phyloP scores from a whole-genome alignment of 306 rosid genomes.

The Chamaecrista fasciculata region DNA sequence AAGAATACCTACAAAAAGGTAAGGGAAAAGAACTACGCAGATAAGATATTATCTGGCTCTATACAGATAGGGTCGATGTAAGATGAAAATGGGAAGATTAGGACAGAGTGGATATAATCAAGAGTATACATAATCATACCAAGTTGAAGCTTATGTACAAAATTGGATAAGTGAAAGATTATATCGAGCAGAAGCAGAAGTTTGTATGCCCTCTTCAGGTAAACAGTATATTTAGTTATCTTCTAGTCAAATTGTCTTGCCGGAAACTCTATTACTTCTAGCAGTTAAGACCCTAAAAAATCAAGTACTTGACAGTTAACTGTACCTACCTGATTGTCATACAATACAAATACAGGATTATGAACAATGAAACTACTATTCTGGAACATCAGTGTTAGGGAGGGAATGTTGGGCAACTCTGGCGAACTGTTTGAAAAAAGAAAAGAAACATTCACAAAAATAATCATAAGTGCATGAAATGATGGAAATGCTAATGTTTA shows the following conservation, averaged over 20 bases:
- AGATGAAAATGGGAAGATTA: neutral
- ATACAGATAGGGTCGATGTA: neutral
- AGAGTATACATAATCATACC: neutral
- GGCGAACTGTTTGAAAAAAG: conserved; percentile 46
- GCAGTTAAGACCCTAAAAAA: too few relatives aligned
- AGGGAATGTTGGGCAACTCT: conserved; percentile 65
- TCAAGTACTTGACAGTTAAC: conserved; percentile 22
- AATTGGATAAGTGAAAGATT: too few relatives aligned
- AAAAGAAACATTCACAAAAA: neutral
- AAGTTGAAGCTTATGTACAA: too few relatives aligned
- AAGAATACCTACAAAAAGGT: neutral
- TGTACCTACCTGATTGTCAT: conserved; percentile 54
- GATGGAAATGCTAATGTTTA: neutral
- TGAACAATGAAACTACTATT: conserved; percentile 79
- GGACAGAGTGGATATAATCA: conserved; percentile 2
- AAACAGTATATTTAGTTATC: neutral
- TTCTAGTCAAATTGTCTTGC: neutral
- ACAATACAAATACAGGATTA: conserved; percentile 51
- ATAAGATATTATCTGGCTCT: conserved; percentile 3
- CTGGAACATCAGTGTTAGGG: conserved; percentile 61
- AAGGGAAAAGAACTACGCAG: conserved; percentile 3
- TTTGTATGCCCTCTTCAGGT: neutral
- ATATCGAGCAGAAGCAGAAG: neutral
- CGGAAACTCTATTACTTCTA: too few relatives aligned
- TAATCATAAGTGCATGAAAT: conserved; percentile 21